Conservation (phyloP, 495 filamentous ascomycete species). For the Hypomontagnella monticulosa region DNA sequence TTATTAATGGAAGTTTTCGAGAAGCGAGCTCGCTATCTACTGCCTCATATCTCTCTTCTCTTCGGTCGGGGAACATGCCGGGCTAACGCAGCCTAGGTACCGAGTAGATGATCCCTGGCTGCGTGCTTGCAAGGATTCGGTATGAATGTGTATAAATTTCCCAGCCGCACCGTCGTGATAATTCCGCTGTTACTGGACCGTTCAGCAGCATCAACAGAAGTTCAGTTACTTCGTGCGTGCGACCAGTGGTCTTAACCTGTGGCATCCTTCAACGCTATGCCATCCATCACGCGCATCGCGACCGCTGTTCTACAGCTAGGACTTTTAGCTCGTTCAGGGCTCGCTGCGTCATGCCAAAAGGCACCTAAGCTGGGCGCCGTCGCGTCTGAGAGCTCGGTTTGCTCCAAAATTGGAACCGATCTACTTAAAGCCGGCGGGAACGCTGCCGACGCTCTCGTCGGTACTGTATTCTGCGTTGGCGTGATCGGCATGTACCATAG, state of each 20-base stretch:
- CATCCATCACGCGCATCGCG: constrained; percentile 37
- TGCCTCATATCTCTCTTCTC: not conserved
- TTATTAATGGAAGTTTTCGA: not conserved
- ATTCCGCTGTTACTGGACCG: not conserved
- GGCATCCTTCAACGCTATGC: constrained; percentile 34
- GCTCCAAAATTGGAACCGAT: constrained; percentile 73
- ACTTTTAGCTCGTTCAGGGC: constrained; percentile 22
- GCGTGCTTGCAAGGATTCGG: not conserved
- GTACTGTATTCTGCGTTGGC: constrained; percentile 68
- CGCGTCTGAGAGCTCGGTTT: constrained; percentile 74
- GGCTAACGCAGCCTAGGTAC: constrained; percentile 6
- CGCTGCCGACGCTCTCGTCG: constrained; percentile 74
- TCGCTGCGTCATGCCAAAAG: constrained; percentile 17
- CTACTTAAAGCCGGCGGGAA: constrained; percentile 72
- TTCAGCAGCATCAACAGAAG: not conserved
- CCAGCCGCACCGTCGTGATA: not conserved
- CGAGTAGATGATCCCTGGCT: not conserved
- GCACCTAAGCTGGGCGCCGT: constrained; percentile 66
- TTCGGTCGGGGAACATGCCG: not conserved
- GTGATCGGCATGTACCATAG: constrained; percentile 81
- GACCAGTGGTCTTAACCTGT: not conserved
- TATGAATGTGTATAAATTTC: too few species aligned
- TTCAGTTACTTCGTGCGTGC: not conserved
- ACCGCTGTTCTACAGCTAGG: constrained; percentile 34
- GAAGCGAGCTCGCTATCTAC: not conserved